Evolutionary conservation across 331 rosid genomes (phyloP), one percentile per base, ranked within the genome.

Genomic region (Prunus yedoensis): DNA sequence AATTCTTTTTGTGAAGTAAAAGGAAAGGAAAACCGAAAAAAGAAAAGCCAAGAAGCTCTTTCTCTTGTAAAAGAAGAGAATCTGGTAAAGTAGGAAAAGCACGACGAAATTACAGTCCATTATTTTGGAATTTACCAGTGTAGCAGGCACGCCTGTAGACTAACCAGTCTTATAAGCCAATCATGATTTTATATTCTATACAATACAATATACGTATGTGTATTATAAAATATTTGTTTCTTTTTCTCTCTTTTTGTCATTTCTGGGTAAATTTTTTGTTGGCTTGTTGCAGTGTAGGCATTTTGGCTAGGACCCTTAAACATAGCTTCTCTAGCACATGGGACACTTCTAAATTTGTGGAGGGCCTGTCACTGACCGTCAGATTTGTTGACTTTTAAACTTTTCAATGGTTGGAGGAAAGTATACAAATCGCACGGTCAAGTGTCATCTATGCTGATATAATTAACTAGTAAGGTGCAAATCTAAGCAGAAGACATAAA

Each of bases 61-160:
- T 81, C 77, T 76, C 77, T 79, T 76, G 73, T 69, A 80, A 85
- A 82, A 71, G 78, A 84, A 83, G 77, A n/a, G 95, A 91, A 91
- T 89, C 95, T 82, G 79, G 50, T 78, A 89, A 90, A 88, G 87
- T 79, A 86, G 82, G 8, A 32, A 82, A 82, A 83, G 83, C 82
- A 80, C 71, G 57, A 77, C 68, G 71, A 75, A 74, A 75, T 76
- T 80, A 66, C 88, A 78, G 85, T 81, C 78, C 84, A 86, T 81
- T 80, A 79, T 46, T 74, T 79, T 57, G 78, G 75, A 73, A 41
- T 65, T 74, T 49, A 14, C 64, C 35, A 57, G 16, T 58, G 78
- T 78, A 56, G 41, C 67, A 35, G 69, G 78, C 83, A 73, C 66
- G 70, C 77, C 68, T 59, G 13, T 0, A 16, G 51, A 25, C 21